phyloP scores from a whole-genome alignment of 345 rosid species.

The Salix suchowensis region DNA sequence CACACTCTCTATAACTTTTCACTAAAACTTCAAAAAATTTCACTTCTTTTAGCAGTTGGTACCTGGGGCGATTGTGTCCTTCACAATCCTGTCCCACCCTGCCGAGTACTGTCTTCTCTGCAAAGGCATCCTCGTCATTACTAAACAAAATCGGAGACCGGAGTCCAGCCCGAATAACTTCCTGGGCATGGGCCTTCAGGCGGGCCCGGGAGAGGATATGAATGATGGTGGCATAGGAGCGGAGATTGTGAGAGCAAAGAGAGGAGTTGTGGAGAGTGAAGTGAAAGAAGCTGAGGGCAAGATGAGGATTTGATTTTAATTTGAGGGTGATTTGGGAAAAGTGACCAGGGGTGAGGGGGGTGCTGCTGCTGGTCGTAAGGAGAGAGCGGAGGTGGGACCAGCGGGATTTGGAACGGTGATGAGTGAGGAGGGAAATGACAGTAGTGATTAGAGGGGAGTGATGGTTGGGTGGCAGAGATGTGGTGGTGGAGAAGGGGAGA shows the following conservation, averaged over 20 bases:
- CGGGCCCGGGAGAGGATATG: conserved; percentile 80
- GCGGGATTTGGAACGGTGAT: conserved; percentile 78
- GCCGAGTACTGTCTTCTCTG: background rate
- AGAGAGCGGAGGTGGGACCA: conserved; percentile 68
- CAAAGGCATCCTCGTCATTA: background rate
- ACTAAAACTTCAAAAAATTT: conserved; percentile 42
- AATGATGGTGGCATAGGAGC: conserved; percentile 50
- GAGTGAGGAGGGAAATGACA: conserved; percentile 60
- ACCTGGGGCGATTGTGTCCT: background rate
- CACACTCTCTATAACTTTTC: conserved; percentile 63
- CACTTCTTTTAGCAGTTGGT: background rate
- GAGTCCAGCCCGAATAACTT: conserved; percentile 47
- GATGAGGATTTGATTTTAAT: conserved; percentile 55
- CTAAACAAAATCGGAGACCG: conserved; percentile 25
- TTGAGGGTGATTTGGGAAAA: conserved; percentile 61
- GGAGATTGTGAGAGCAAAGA: conserved; percentile 54
- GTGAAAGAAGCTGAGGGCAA: conserved; percentile 64
- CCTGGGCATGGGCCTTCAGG: conserved; percentile 44
- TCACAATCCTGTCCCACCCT: background rate
- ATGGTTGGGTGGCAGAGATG: conserved; percentile 23
- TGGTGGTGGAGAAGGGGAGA: conserved; percentile 6
- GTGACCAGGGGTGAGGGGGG: conserved; percentile 39
- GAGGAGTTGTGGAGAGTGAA: conserved; percentile 53
- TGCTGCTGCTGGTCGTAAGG: conserved; percentile 30
- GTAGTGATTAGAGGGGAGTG: conserved; percentile 29